phyloP scores from a whole-genome alignment of 768 basidiomycete species.

The Erythrobasidium yunnanense region DNA sequence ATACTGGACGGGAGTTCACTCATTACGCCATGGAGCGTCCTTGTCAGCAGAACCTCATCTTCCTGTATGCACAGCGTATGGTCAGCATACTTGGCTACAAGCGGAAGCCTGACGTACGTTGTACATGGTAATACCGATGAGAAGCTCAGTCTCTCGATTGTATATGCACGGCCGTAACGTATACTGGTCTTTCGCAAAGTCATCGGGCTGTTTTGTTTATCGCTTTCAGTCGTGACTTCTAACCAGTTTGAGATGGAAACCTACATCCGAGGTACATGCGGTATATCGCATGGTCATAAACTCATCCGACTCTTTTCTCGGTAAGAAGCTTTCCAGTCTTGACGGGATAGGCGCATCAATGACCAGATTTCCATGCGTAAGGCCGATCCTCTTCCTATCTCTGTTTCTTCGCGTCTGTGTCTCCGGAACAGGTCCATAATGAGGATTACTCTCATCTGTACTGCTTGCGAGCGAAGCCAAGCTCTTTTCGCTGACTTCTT shows the following conservation, averaged over 20 bases:
- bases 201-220: constrained; percentile 24
- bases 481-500: neutral
- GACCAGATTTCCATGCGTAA: constrained; percentile 28
- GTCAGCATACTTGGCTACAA: neutral
- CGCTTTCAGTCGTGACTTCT: neutral
- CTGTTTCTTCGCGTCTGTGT: constrained; percentile 22
- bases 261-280: constrained; percentile 28
- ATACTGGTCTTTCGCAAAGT: constrained; percentile 23
- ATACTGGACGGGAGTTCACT: constrained; percentile 19
- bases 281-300: constrained; percentile 30
- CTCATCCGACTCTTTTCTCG: constrained; percentile 27
- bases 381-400: constrained; percentile 20
- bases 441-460: neutral
- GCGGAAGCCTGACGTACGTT: constrained; percentile 5
- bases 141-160: constrained; percentile 29
- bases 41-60: constrained; percentile 33
- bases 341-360: constrained; percentile 28
- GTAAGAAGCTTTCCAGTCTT: constrained; percentile 25
- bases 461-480: neutral
- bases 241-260: neutral
- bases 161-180: constrained; percentile 26
- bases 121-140: constrained; percentile 28
- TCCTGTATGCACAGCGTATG: constrained; percentile 1
- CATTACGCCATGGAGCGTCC: constrained; percentile 38
- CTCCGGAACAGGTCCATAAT: constrained; percentile 18